Base-by-base conservation (phyloP, 345 rosid species). In the Rhodomyrtus tomentosa region DNA sequence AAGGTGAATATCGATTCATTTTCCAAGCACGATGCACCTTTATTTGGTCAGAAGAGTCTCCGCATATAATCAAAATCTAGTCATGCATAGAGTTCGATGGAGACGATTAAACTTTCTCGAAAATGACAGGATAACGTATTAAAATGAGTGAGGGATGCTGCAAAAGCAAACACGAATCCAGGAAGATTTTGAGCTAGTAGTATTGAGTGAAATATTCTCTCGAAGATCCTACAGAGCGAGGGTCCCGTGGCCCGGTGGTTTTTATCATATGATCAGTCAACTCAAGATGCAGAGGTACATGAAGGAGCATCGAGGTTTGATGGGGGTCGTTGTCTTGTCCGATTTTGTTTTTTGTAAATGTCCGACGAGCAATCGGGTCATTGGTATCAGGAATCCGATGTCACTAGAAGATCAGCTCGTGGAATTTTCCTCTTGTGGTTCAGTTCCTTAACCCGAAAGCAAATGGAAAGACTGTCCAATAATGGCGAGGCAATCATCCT, bases 361-460 rank as follows among this genome's bases (percentile, higher is more conserved):
- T 62, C 18, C 18, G 18, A 62, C 76, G 8, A 29, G 76, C 13
- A 38, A 32, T 62, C 3, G 76, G 36, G 20, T 62, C 76, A 32
- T 8, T 16, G 22, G 42, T 62, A 42, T 62, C 42, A 3, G 76
- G 13, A 62, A 62, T 62, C 76, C 38, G 42, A 62, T 38, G 74
- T 62, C 74, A 62, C 40, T 16, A 29, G 40, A 32, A 62, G 42
- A 62, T 62, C 74, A 62, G 11, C 74, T 29, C 38, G 40, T 15
- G 42, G 21, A 52, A 4, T 14, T 81, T 50, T 49, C 51, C 21
- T 14, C 22, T 81, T 27, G 12, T 55, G 82, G 21, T 14, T 14
- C 50, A 82, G 62, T 89, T 89, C 76, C 92, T 90, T 89, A 90
- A 83, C 83, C 20, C 40, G 59, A 84, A 86, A 83, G 90, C 58